These are phyloP conservation scores for Ambrosia trifida DNA, from an alignment of 129 eudicot genomes.

Conservation along the genomic window DNA sequence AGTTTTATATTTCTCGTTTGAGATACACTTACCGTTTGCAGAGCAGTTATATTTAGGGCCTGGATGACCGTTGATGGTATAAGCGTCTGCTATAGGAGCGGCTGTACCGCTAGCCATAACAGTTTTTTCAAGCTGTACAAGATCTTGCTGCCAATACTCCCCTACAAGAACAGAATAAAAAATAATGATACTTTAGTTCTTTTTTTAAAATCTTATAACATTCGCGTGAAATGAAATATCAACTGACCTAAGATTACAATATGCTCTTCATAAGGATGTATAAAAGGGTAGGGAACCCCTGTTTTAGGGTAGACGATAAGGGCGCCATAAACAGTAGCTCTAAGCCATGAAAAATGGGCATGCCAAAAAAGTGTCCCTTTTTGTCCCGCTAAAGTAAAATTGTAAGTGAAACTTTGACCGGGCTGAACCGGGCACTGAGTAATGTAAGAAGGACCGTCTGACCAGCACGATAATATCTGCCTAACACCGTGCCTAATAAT, in stretches of 20 bases:
- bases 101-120: conserved; percentile 56
- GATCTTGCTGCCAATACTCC: conserved; percentile 63
- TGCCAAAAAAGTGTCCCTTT: conserved; percentile 85
- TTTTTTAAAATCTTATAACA: not conserved
- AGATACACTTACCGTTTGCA: conserved; percentile 40
- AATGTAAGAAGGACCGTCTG: conserved; percentile 79
- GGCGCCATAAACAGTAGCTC: conserved; percentile 89
- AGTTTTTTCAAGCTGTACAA: conserved; percentile 55
- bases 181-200: not conserved
- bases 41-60: conserved; percentile 81
- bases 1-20: not conserved
- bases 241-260: conserved; percentile 53
- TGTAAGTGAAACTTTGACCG: conserved; percentile 64
- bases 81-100: conserved; percentile 65
- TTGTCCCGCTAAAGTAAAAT: conserved; percentile 61
- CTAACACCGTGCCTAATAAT: conserved; percentile 77
- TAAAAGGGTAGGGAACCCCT: conserved; percentile 71
- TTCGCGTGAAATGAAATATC: not conserved
- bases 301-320: conserved; percentile 63
- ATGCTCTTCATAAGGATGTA: conserved; percentile 66
- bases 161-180: conserved; percentile 36
- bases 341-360: conserved; percentile 75
- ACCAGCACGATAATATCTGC: conserved; percentile 73
- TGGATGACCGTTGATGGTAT: conserved; percentile 77
- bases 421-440: conserved; percentile 90